Evolutionary conservation across 1,139 yeast species (phyloP), one percentile per base, ranked within the genome.

Genomic region (Geotrichum restrictum): DNA sequence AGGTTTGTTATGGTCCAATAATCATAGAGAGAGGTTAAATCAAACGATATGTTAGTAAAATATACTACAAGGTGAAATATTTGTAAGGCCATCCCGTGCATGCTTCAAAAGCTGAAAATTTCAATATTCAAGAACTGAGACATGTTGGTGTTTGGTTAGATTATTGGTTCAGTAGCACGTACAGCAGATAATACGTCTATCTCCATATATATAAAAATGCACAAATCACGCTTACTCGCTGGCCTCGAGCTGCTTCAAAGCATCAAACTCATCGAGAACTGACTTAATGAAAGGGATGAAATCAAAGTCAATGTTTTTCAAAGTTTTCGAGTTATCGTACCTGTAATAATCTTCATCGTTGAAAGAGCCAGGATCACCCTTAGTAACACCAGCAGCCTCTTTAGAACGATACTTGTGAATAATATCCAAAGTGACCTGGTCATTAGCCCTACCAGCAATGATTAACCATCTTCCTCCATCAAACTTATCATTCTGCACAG

Each of bases 391-490:
- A 18, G 22, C 38, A 8, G 41, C 13, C 27, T 45, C 41, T 13
- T 45, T 16, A 19, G 48, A 41, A 11, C 48, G 18, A 18, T 18
- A 21, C 41, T 45, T 13, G 22, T 43, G 46, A 3, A 43, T 3
- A 33, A 43, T 43, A 53, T 71, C 69, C n/a, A 72, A 57, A 24
- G 73, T 48, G 13, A 45, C 53, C 53, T 71, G 71, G 48, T 57
- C 51, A 14, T 60, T 55, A 60, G 65, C 73, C 22, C 62, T 57
- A 1, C 67, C 71, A 4, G 62, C 61, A 22, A 66, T 60, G 59
- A 74, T 62, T 45, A 74, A 70, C 41, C 70, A 66, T 48, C 81
- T 68, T 59, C 72, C 66, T 29, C 70, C 70, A 14, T 65, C 62
- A n/a, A 69, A 62, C 16, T 51, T 53, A 19, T 51, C 49, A 16